Base-by-base conservation (phyloP, 1,284 basidiomycete species). In the Phellopilus nigrolimitatus region DNA sequence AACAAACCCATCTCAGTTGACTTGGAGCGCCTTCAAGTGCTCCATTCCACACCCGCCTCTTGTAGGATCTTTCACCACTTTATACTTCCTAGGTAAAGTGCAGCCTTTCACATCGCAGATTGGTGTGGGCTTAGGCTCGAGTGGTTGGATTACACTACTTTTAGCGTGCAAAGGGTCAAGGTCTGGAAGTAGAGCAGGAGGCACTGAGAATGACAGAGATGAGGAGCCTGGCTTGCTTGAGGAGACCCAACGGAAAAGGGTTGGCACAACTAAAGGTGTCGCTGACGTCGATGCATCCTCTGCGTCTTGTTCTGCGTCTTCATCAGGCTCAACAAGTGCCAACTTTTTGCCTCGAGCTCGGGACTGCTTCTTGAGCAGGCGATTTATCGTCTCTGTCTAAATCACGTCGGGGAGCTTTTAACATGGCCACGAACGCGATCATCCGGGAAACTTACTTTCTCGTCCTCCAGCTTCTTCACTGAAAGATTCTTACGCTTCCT, bases 381-480 rank as follows among this genome's bases (percentile, higher is more conserved):
- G 83, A 61, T 95, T 95, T 67, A 95, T 95, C 0, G 92, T 92
- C 65, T 92, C 88, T 36, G 76, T 80, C 84, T 89, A 58, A 7
- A 30, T 37, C 9, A 34, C 47, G n/a, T n/a, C n/a, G n/a, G n/a
- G n/a, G n/a, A n/a, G n/a, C n/a, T n/a, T n/a, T n/a, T n/a, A n/a
- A n/a, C n/a, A n/a, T n/a, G n/a, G n/a, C n/a, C n/a, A 17, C 15
- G 25, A 12, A 40, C 39, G n/a, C 34, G 39, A 36, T 38, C 9
- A 31, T 21, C 46, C 12, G 24, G 37, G n/a, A 47, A 9, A 64
- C 69, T 36, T 53, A 84, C 91, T 79, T 95, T 95, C 66, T 95
- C 92, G 61, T 95, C 92, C 64, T 95, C 90, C 17, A 93, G 73
- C 66, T 89, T 91, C 74, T 94, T 93, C 67, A 94, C 92, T 15